These are phyloP conservation scores for Scleromitrula shiraiana DNA, from an alignment of 2,329 filamentous ascomycete species.

Conservation along the genomic window DNA sequence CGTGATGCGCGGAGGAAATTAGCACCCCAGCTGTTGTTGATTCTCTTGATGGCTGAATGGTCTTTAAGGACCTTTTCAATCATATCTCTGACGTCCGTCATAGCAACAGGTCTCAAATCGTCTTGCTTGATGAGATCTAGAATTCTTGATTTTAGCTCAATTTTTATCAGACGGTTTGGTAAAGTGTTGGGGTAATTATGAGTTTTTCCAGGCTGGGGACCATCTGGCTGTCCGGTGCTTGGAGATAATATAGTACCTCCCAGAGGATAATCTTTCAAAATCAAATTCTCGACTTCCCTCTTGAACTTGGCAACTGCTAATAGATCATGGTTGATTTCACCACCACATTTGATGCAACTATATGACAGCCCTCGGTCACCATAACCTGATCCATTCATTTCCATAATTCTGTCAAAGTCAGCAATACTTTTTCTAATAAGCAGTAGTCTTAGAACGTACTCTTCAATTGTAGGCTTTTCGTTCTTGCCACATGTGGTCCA, in stretches of 20 bases:
- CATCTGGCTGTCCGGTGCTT: conserved; percentile 41
- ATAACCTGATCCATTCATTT: conserved; percentile 45
- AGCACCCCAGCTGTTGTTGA: conserved; percentile 32
- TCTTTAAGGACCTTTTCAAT: conserved; percentile 41
- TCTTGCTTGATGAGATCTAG: conserved; percentile 31
- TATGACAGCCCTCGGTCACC: conserved; percentile 48
- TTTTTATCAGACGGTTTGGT: conserved; percentile 49
- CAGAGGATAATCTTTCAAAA: conserved; percentile 45
- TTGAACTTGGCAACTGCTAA: conserved; percentile 56
- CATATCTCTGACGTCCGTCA: conserved; percentile 42
- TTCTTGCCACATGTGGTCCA: conserved; percentile 50
- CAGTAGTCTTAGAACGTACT: conserved; percentile 21
- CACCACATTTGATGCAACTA: conserved; percentile 44
- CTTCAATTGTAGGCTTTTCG: conserved; percentile 30
- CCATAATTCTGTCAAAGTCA: conserved; percentile 15
- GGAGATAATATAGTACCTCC: conserved; percentile 58
- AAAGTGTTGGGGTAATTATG: conserved; percentile 36
- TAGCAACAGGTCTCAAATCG: conserved; percentile 32
- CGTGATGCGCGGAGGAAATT: conserved; percentile 29
- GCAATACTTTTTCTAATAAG: background rate
- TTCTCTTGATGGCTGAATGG: conserved; percentile 31
- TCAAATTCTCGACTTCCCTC: conserved; percentile 43
- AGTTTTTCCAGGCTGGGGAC: conserved; percentile 19
- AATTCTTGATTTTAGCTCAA: conserved; percentile 37
- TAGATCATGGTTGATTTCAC: conserved; percentile 45